Evolutionary conservation across 352 stramenopile genomes (phyloP).

Genomic region (Phytophthora constricta): DNA sequence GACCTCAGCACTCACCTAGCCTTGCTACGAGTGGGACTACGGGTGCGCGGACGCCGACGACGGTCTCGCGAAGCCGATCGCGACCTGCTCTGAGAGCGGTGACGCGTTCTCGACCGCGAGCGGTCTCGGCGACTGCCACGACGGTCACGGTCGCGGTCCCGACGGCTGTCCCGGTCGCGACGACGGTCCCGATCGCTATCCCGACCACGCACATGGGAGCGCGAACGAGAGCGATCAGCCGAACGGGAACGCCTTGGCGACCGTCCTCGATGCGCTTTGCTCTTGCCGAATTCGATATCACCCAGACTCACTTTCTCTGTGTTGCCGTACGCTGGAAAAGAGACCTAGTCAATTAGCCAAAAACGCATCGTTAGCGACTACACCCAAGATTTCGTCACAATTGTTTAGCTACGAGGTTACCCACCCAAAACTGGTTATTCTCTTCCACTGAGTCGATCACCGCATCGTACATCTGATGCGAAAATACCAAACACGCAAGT

Average conservation of each 20-base stretch:
- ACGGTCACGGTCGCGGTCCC: conserved; percentile 33
- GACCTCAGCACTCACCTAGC: conserved; percentile 26
- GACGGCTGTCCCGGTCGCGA: conserved; percentile 36
- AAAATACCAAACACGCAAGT: not conserved
- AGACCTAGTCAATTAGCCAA: conserved; percentile 64
- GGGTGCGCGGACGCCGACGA: conserved; percentile 41
- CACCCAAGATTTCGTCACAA: too few species aligned
- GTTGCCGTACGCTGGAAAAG: conserved; percentile 98
- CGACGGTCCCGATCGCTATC: conserved; percentile 34
- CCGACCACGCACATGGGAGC: conserved; percentile 43
- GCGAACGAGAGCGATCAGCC: conserved; percentile 39
- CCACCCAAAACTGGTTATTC: conserved; percentile 76
- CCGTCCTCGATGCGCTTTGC: conserved; percentile 30
- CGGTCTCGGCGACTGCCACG: conserved; percentile 39
- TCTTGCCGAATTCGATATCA: conserved; percentile 91
- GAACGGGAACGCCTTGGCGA: conserved; percentile 50
- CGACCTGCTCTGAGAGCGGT: conserved; percentile 52
- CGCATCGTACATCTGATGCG: conserved; percentile 94
- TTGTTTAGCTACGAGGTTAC: not conserved
- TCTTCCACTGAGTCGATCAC: conserved; percentile 94
- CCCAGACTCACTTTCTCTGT: conserved; percentile 94
- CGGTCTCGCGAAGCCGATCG: conserved; percentile 37
- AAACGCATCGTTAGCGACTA: too few species aligned
- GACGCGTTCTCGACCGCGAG: conserved; percentile 47
- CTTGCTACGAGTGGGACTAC: conserved; percentile 31